Percentiles rank a stretch among this genome's conserved stretches.
Evolutionary conservation across 176 grass and related monocot species (phyloP).

Genomic region (Miscanthus lutarioriparius): DNA sequence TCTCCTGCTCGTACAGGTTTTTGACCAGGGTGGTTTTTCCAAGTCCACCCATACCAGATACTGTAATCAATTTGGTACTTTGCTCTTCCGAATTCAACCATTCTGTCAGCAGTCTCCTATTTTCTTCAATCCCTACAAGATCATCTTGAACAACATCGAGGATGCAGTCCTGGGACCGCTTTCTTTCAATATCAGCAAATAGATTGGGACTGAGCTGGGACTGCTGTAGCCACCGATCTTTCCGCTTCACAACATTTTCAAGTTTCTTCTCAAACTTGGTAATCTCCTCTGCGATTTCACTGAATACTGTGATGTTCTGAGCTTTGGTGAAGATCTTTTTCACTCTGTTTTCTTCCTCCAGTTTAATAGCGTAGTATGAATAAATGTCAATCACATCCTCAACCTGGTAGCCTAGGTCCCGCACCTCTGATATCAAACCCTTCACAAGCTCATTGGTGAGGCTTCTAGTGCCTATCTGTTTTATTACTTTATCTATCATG

Average conservation of each 20-base stretch:
- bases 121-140: not conserved
- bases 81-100: not conserved
- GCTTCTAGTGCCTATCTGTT: not conserved
- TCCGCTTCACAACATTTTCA: not conserved
- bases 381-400: slow-evolving; percentile 20
- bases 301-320: not conserved
- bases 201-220: not conserved
- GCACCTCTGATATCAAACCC: not conserved
- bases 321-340: not conserved
- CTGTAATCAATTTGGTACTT: not conserved
- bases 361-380: not conserved
- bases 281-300: not conserved
- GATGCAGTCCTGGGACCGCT: not conserved
- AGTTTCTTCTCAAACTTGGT: not conserved
- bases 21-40: not conserved
- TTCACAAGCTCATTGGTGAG: not conserved
- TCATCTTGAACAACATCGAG: not conserved
- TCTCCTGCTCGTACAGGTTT: not conserved
- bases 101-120: not conserved
- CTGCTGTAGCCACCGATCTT: not conserved
- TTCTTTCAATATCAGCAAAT: slow-evolving; percentile 2
- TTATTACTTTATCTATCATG: not conserved
- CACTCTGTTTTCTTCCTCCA: not conserved
- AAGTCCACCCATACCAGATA: not conserved
- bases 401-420: not conserved